Evolutionary conservation across 1,139 yeast species (phyloP).

Genomic region (Eremothecium coryli): DNA sequence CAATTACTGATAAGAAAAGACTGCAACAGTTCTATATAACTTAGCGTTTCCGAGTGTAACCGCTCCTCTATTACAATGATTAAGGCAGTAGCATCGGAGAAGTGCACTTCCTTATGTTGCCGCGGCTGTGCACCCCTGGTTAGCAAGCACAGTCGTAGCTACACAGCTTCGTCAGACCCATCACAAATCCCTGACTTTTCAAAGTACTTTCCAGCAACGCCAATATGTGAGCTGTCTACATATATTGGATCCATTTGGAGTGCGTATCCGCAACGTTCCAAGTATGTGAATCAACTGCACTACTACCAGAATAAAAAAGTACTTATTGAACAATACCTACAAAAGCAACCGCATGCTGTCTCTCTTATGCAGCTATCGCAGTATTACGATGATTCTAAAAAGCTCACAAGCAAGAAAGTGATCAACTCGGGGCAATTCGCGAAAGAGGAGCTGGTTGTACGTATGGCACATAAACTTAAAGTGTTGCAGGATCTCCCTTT

Average conservation of each 20-base stretch:
- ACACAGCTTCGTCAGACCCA: conserved; percentile 14
- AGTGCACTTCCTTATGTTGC: too few species aligned
- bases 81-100: too few species aligned
- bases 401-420: conserved; percentile 65
- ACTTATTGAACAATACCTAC: conserved; percentile 55
- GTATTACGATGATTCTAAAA: conserved; percentile 55
- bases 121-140: too few species aligned
- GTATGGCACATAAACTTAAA: conserved; percentile 71
- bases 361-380: conserved; percentile 81
- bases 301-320: conserved; percentile 68
- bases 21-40: too few species aligned
- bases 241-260: conserved; percentile 25
- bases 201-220: conserved; percentile 26
- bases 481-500: conserved; percentile 79
- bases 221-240: conserved; percentile 28
- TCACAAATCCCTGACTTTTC: conserved; percentile 28
- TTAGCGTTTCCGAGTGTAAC: too few species aligned
- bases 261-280: conserved; percentile 29
- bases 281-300: conserved; percentile 48
- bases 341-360: conserved; percentile 75
- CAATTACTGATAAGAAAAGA: too few species aligned
- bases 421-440: conserved; percentile 81
- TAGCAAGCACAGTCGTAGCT: too few species aligned
- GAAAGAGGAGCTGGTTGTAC: conserved; percentile 68
- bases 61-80: too few species aligned